Evolutionary conservation across 805 yeast species (phyloP), one percentile per base, ranked within the genome.

Genomic region (Metschnikowia sp.): DNA sequence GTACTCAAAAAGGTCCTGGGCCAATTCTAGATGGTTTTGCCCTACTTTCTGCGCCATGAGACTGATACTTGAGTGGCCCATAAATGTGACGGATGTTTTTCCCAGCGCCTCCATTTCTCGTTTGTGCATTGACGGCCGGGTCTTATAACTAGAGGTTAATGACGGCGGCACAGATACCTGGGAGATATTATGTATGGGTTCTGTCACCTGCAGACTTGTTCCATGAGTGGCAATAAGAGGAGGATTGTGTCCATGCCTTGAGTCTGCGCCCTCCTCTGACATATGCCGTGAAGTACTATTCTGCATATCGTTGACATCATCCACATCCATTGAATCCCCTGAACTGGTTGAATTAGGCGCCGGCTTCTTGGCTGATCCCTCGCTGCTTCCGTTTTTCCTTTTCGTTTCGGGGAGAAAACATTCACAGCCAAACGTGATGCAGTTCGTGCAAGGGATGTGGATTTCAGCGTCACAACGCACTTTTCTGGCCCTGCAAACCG

Each of bases 401-500:
- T 73, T 82, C 29, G 75, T 77, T 53, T 79, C 85, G 1, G 90
- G 91, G 43, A 85, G 72, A 32, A 71, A 69, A 66, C 91, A 88
- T 42, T 82, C 88, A 57, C 88, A 78, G 8, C 86, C 84, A 63
- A 84, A 85, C 3, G 86, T 83, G 32, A 78, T 72, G 60, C 92
- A 85, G 62, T 85, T 85, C 19, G 90, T 77, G 51, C 76, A 72
- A 3, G 77, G 77, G 13, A 71, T 71, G 53, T 70, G 76, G 36
- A 72, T 71, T 51, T 71, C 84, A 10, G 85, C 87, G 59, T 84
- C 88, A 66, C 95, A 86, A 32, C 90, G 77, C n/a, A 86, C 94
- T 57, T 86, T 86, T 32, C 94, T 71, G 8, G 84, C 77, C 45
- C 88, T 82, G 59, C 94, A 87, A n/a, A 86, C 85, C 36, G 79